Conservation (phyloP, 2,329 filamentous ascomycete genomes). For the Epichloe festucae region DNA sequence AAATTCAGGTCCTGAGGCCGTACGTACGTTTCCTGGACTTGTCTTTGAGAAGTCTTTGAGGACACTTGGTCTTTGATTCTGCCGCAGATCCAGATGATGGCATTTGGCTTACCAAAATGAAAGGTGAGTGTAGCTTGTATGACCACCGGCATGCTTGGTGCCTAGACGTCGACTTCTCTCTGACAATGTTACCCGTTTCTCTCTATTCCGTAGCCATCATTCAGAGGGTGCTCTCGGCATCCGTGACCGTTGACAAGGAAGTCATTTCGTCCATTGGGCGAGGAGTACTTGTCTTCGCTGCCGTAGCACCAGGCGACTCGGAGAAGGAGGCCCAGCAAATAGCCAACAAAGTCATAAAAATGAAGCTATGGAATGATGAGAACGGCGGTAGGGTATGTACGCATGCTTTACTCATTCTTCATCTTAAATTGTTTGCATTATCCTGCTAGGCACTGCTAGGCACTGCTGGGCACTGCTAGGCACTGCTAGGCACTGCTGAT, state of each 20-base stretch:
- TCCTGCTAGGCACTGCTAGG: neutral
- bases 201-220: constrained; percentile 54
- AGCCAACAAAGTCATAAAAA: constrained; percentile 75
- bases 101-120: constrained; percentile 4
- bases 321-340: constrained; percentile 75
- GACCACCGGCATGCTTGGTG: neutral
- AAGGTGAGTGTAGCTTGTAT: constrained; percentile 5
- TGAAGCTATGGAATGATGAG: constrained; percentile 84
- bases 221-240: constrained; percentile 87
- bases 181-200: neutral
- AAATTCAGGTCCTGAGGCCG: too few species aligned
- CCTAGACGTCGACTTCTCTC: neutral
- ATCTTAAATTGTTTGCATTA: neutral
- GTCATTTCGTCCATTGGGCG: constrained; percentile 83
- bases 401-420: neutral
- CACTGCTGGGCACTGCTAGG: too few species aligned
- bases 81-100: too few species aligned
- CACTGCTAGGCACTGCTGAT: neutral
- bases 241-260: constrained; percentile 85
- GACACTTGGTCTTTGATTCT: neutral
- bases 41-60: neutral
- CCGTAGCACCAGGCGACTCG: constrained; percentile 80
- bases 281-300: constrained; percentile 82
- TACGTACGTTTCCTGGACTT: neutral
- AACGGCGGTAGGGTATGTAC: constrained; percentile 47